A percentile compares a stretch with the other conserved stretches of the same genome.
Evolutionary conservation across 768 basidiomycete species (phyloP).

Genomic region (Panellus pusillus): DNA sequence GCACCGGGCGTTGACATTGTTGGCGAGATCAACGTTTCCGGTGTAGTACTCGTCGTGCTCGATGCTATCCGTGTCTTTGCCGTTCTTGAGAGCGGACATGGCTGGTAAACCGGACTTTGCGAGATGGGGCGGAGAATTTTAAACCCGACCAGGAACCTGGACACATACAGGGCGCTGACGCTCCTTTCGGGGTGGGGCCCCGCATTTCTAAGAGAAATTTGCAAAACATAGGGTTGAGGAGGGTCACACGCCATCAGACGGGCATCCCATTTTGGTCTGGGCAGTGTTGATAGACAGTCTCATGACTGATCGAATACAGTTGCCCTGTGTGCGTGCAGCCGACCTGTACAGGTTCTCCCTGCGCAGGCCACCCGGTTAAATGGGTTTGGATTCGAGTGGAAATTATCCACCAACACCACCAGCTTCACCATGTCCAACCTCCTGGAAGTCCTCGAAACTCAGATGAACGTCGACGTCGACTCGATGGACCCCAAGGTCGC

Average conservation of each 20-base stretch:
- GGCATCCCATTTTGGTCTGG: no score
- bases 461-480: slow-evolving; percentile 36
- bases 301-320: neutral
- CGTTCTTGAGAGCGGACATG: neutral
- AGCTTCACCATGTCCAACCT: slow-evolving; percentile 9
- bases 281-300: neutral
- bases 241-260: no score
- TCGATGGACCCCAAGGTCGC: slow-evolving; percentile 37
- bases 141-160: neutral
- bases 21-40: slow-evolving; percentile 30
- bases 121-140: neutral
- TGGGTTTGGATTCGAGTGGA: neutral
- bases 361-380: neutral
- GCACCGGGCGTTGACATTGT: slow-evolving; percentile 44
- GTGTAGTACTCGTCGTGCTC: slow-evolving; percentile 2
- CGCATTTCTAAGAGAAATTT: neutral
- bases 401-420: no score
- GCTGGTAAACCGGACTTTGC: neutral
- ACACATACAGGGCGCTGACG: neutral
- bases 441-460: slow-evolving; percentile 19
- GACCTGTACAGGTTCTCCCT: neutral
- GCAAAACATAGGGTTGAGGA: no score
- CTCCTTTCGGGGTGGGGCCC: neutral
- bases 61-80: neutral
- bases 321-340: neutral